Base-by-base conservation (phyloP, 1,284 basidiomycete genomes). In the Ganoderma boninense region DNA sequence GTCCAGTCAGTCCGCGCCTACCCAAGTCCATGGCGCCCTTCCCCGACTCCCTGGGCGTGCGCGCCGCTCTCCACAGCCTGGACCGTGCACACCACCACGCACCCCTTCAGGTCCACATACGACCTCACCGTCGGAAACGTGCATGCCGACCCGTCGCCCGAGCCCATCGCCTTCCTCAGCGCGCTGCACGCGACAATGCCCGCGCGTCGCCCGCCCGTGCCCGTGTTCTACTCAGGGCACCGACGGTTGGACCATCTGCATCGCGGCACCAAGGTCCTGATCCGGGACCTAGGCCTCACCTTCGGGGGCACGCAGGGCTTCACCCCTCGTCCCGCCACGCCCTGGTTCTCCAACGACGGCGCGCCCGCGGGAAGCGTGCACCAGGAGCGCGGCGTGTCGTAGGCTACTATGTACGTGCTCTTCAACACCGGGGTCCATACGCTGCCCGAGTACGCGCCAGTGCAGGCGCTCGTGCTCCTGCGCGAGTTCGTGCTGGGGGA, bases 241-340 rank as follows among this genome's bases (percentile, higher is more conserved):
- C 70, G 77, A 79, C 71, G 79, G 79, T 70, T 70, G 75, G 32
- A 73, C 78, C 68, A 74, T 77, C 35, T 67, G 62, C 70, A 77
- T 67, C 74, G 67, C 44, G 77, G 77, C 23, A 89, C 90, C 56
- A 88, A 93, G 84, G 79, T 90, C 89, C 75, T 54, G 83, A 68
- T 70, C 70, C 72, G 79, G 78, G 80, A 81, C 68, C 79, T 77
- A n/a, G n/a, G n/a, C n/a, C n/a, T n/a, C 57, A 80, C 79, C 32
- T 80, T 92, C 72, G 90, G 91, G 49, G 90, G 89, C 16, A 87
- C 88, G 59, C 90, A 88, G 78, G 91, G 91, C 8, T 92, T 92
- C 76, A 86, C 89, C 13, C 83, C 85, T 62, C 84, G 85, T 73
- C 91, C 91, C 0, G 84, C 87, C 4, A 92, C 91, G 3, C 86